These are phyloP conservation scores for Penicillium steckii DNA, from an alignment of 495 filamentous ascomycete genomes.

Conservation along the genomic window DNA sequence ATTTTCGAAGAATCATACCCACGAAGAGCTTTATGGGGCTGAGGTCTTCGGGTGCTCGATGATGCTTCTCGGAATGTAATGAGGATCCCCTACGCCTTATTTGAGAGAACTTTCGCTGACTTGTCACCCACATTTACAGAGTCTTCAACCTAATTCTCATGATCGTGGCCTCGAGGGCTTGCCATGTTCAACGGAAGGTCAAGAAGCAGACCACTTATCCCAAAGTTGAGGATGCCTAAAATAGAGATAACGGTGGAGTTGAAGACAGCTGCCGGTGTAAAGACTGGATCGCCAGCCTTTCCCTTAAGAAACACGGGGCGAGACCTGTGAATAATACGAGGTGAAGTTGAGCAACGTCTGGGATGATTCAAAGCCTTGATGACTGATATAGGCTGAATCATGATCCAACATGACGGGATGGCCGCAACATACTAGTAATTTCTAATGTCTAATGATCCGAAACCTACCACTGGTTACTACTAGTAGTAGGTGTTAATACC, in stretches of 20 bases:
- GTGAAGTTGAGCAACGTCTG: too few species aligned
- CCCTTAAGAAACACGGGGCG: too few species aligned
- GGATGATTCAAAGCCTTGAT: too few species aligned
- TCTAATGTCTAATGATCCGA: background rate
- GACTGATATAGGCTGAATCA: too few species aligned
- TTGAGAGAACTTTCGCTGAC: background rate
- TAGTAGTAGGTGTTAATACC: too few species aligned
- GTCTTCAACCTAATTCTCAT: constrained; percentile 13
- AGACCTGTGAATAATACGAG: too few species aligned
- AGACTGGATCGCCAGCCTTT: too few species aligned
- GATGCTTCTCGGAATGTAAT: constrained; percentile 17
- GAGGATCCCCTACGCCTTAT: background rate
- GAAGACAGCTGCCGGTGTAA: too few species aligned
- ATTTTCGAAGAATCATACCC: background rate
- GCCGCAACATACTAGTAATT: background rate
- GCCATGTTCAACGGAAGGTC: constrained; percentile 12
- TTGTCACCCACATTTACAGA: background rate
- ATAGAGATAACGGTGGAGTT: too few species aligned
- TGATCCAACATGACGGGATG: background rate
- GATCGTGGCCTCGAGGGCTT: constrained; percentile 11
- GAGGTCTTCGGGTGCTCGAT: constrained; percentile 14
- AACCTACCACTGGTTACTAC: too few species aligned
- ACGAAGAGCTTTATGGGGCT: constrained; percentile 6
- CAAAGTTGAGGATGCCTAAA: constrained; percentile 4
- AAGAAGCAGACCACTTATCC: background rate